These are phyloP conservation scores for Ophiostoma sp. DNA, from an alignment of 2,329 filamentous ascomycete species.

Conservation along the genomic window DNA sequence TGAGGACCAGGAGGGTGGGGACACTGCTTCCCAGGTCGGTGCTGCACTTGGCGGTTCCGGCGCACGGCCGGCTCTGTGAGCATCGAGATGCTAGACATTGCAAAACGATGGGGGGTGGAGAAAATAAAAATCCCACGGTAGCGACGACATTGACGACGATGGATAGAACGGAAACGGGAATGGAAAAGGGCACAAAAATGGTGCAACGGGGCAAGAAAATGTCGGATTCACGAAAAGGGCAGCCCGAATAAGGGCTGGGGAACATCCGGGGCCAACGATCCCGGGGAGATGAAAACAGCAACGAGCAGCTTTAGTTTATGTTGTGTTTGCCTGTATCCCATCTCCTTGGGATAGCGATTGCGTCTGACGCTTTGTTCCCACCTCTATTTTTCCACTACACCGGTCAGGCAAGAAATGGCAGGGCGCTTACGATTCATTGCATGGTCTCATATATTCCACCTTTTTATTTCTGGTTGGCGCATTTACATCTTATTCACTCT, in stretches of 20 bases:
- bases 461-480: neutral
- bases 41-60: conserved; percentile 50
- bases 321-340: neutral
- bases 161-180: neutral
- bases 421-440: neutral
- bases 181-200: neutral
- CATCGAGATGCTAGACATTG: neutral
- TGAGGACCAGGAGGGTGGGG: conserved; percentile 35
- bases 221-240: neutral
- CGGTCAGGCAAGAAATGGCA: neutral
- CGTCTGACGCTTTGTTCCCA: neutral
- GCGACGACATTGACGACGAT: neutral
- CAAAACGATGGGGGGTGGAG: neutral
- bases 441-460: neutral
- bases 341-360: neutral
- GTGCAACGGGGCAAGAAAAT: neutral
- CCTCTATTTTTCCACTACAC: neutral
- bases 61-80: conserved; percentile 52
- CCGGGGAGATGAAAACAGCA: neutral
- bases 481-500: neutral
- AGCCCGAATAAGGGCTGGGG: neutral
- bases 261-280: neutral
- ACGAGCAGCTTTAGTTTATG: neutral
- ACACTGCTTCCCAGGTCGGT: conserved; percentile 52
- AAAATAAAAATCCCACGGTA: neutral